Percentiles rank a stretch among this genome's conserved stretches.
Conservation (phyloP, 2,329 filamentous ascomycete genomes). For the Exophiala sideris region DNA sequence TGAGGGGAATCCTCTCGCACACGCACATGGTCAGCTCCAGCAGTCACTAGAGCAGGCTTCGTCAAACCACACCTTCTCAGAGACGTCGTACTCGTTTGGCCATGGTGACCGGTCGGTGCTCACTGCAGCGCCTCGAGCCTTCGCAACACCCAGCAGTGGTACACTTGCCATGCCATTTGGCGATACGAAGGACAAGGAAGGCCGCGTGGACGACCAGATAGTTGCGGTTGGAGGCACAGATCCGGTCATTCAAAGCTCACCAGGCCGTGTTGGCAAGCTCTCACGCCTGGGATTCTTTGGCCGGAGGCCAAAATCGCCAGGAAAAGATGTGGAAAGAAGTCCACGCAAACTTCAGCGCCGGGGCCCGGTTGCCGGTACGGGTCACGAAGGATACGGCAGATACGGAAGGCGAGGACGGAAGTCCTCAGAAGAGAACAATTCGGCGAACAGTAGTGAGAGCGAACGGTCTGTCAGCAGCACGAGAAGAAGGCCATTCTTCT, state of each 20-base stretch:
- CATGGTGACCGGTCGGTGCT: no score
- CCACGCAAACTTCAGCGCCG: constrained; percentile 67
- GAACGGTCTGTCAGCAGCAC: constrained; percentile 38
- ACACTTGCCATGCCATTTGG: no score
- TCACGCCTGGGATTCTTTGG: constrained; percentile 73
- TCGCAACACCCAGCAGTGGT: no score
- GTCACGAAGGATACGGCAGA: constrained; percentile 67
- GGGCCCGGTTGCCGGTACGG: constrained; percentile 86
- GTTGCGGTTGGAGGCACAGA: background rate
- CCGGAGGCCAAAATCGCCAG: constrained; percentile 59
- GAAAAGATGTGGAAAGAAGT: constrained; percentile 53
- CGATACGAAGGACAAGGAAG: no score
- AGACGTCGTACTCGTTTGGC: no score
- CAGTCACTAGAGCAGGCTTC: constrained; percentile 33
- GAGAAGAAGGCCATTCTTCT: constrained; percentile 36
- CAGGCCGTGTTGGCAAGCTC: constrained; percentile 38
- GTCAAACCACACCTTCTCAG: constrained; percentile 42
- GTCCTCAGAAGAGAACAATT: constrained; percentile 37
- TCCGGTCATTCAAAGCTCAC: constrained; percentile 2
- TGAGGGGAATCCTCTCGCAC: constrained; percentile 25
- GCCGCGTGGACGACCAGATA: no score
- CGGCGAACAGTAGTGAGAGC: constrained; percentile 34
- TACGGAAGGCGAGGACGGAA: constrained; percentile 46
- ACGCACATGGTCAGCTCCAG: constrained; percentile 29
- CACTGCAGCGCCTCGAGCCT: no score